Evolutionary conservation across 148 eudicot genomes (phyloP), one percentile per base, ranked within the genome.

Genomic region (Chenopodium quinoa): DNA sequence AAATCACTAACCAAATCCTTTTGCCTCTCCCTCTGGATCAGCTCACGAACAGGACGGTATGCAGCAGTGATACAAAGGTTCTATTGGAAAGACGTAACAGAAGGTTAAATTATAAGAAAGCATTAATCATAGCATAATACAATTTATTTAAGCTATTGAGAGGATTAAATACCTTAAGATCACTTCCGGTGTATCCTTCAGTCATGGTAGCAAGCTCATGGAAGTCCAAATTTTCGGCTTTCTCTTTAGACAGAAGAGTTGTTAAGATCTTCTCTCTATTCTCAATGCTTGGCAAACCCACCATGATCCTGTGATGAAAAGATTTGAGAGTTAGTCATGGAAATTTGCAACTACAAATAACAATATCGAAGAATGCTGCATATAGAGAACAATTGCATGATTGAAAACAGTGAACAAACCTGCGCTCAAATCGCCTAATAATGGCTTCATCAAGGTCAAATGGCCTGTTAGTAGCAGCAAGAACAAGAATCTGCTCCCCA

Each of bases 371-470:
- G 17, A n/a, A 44, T 44, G 48, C 48, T 46, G 2, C 54, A 72
- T 4, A 9, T 22, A 44, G 1, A 72, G 1, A 62, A 7, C 25
- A 71, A 71, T 8, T 71, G 50, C 25, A 29, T 12, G 72, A 32
- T 29, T 23, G 16, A 31, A 14, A n/a, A 27, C 1, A 31, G 69
- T 20, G 32, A 66, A 82, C 70, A 56, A 75, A 94, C 98, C 98
- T 94, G 90, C 98, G 97, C 89, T 94, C 98, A 84, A 94, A 94
- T 72, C 98, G 87, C 88, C 98, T 91, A 73, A 94, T 92, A 22
- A 94, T 94, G 37, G 98, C 98, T 85, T 94, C 98, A 73, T 94
- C 98, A 64, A 94, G 98, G 73, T 94, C 98, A 85, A 92, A 92
- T 7, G 98, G 98, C 83, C 97, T 90, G 84, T 94, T 94, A 40